Conservation (phyloP, 768 basidiomycete genomes). For the Collybia sp. region DNA sequence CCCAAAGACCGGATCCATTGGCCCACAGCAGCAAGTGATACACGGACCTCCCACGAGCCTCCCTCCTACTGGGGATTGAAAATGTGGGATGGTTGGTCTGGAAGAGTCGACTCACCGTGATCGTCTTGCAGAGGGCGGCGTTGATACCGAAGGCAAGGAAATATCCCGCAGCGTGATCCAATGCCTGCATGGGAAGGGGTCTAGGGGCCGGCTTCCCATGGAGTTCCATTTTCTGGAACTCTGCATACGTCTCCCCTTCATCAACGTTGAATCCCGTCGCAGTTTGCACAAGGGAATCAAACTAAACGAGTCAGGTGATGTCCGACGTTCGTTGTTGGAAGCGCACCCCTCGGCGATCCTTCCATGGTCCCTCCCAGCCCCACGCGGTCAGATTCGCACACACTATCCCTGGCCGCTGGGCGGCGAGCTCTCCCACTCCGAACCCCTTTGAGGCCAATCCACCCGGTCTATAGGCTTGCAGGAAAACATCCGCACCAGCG, state of each 20-base stretch:
- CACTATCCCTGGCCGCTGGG: slow-evolving; percentile 40
- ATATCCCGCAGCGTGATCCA: slow-evolving; percentile 59
- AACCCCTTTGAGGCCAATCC: slow-evolving; percentile 46
- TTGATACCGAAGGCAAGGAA: slow-evolving; percentile 55
- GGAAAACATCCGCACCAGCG: slow-evolving; percentile 47
- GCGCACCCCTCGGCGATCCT: slow-evolving; percentile 44
- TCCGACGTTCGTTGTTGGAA: background rate
- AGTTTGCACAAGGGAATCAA: slow-evolving; percentile 63
- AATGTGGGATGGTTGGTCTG: background rate
- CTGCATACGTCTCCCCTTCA: slow-evolving; percentile 44
- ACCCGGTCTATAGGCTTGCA: slow-evolving; percentile 57
- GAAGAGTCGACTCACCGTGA: slow-evolving; percentile 31
- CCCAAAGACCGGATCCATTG: slow-evolving; percentile 56
- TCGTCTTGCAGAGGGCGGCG: slow-evolving; percentile 47
- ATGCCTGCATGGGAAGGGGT: slow-evolving; percentile 52
- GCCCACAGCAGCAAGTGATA: slow-evolving; percentile 52
- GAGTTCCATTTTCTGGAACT: slow-evolving; percentile 15
- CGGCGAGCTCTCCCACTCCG: slow-evolving; percentile 32
- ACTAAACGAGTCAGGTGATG: slow-evolving; percentile 27
- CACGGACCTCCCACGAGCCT: slow-evolving; percentile 55
- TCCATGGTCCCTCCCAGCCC: slow-evolving; percentile 57
- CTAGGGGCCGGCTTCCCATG: background rate
- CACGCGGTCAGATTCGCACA: slow-evolving; percentile 52
- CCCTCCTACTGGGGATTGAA: slow-evolving; percentile 37
- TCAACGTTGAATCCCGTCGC: slow-evolving; percentile 56